Conservation (phyloP, 2,329 filamentous ascomycete species). For the Sporothrix globosa region DNA sequence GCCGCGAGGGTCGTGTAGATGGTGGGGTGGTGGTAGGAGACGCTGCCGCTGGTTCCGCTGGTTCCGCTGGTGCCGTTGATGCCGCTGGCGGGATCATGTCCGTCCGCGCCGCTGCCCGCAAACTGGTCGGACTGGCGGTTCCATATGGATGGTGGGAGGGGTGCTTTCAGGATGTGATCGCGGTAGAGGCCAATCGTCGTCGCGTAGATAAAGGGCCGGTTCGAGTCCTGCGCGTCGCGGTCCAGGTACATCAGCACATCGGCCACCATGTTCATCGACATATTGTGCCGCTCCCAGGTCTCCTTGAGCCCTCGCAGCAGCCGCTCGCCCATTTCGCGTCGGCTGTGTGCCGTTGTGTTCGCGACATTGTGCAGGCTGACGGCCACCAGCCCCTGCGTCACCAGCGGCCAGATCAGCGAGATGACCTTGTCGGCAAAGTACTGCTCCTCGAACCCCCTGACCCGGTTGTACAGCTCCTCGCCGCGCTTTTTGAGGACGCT, state of each 20-base stretch:
- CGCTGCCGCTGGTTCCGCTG: background rate
- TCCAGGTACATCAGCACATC: conserved; percentile 92
- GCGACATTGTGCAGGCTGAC: conserved; percentile 60
- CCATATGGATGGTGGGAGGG: conserved; percentile 31
- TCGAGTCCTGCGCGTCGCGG: conserved; percentile 71
- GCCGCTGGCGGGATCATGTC: conserved; percentile 30
- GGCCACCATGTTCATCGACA: conserved; percentile 84
- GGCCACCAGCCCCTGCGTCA: conserved; percentile 68
- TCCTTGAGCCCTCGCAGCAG: conserved; percentile 77
- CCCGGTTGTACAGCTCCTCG: conserved; percentile 75
- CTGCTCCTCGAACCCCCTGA: conserved; percentile 76
- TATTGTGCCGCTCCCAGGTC: conserved; percentile 86
- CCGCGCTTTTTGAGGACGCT: conserved; percentile 89
- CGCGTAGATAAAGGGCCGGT: conserved; percentile 77
- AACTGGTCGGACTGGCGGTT: conserved; percentile 21
- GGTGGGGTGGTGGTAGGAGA: conserved; percentile 40
- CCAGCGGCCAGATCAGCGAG: conserved; percentile 68
- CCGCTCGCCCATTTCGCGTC: conserved; percentile 76
- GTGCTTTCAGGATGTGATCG: conserved; percentile 74
- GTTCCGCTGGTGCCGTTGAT: background rate
- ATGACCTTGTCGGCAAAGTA: conserved; percentile 80
- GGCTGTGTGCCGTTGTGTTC: conserved; percentile 72
- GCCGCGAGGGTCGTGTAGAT: conserved; percentile 76
- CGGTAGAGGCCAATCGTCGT: conserved; percentile 86
- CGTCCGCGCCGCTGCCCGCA: background rate